A percentile compares a stretch with the other conserved stretches of the same genome.
Conservation (phyloP, 176 grass and related monocot species). For the Dactylis glomerata region DNA sequence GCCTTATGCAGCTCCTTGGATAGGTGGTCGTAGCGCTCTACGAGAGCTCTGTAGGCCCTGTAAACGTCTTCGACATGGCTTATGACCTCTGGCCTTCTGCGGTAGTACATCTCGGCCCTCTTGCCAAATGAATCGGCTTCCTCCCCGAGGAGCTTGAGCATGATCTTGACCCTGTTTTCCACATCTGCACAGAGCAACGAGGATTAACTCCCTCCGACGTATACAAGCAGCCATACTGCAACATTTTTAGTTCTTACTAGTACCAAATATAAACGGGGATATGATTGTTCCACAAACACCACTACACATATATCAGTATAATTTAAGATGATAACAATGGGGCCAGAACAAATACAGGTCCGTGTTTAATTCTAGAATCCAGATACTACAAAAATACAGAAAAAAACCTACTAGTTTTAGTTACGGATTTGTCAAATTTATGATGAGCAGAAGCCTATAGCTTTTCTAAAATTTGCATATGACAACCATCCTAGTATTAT, state of each 20-base stretch:
- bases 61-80: constrained; percentile 72
- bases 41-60: constrained; percentile 79
- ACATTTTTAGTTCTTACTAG: not conserved
- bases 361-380: not conserved
- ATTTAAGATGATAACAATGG: not conserved
- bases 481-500: not conserved
- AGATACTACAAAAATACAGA: not conserved
- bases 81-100: constrained; percentile 60
- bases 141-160: constrained; percentile 81
- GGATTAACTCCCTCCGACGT: not conserved
- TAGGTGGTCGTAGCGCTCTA: constrained; percentile 71
- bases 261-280: not conserved
- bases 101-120: constrained; percentile 76
- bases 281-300: not conserved
- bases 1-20: constrained; percentile 83
- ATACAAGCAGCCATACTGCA: not conserved
- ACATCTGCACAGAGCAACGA: constrained; percentile 53
- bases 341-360: not conserved
- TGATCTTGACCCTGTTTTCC: constrained; percentile 67
- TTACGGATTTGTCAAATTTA: not conserved
- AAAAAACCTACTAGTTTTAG: not conserved
- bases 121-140: constrained; percentile 83
- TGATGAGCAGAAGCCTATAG: not conserved
- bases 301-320: not conserved
- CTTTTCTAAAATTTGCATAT: not conserved